These are phyloP conservation scores for Neoboletus magnificus DNA, from an alignment of 768 basidiomycete species.

Conservation along the genomic window DNA sequence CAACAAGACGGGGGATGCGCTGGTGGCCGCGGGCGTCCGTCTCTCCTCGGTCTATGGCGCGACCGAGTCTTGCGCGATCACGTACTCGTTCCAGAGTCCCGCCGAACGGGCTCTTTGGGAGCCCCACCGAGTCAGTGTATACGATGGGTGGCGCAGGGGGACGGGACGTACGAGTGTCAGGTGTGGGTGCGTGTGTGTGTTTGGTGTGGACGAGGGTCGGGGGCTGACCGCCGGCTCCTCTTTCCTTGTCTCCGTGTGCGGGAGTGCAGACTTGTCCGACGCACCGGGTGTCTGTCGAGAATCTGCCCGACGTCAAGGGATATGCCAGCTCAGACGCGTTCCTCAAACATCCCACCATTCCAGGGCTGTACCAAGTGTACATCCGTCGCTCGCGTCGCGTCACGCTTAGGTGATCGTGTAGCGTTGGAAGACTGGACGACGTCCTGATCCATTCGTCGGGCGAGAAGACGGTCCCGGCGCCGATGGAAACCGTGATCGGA, in stretches of 20 bases:
- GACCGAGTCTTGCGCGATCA: constrained; percentile 35
- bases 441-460: constrained; percentile 31
- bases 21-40: constrained; percentile 35
- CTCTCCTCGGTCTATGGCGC: constrained; percentile 35
- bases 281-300: constrained; percentile 31
- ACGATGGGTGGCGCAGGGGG: constrained; percentile 36
- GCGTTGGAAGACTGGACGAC: constrained; percentile 39
- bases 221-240: not conserved
- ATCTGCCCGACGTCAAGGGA: constrained; percentile 37
- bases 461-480: constrained; percentile 33
- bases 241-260: not conserved
- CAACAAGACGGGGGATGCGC: constrained; percentile 32
- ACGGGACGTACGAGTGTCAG: constrained; percentile 39
- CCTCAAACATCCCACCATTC: constrained; percentile 40
- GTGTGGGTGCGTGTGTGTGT: constrained; percentile 29
- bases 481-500: constrained; percentile 32
- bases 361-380: constrained; percentile 43
- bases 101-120: constrained; percentile 33
- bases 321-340: constrained; percentile 46
- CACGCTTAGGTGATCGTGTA: constrained; percentile 17
- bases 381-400: not conserved
- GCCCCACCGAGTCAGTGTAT: constrained; percentile 21
- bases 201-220: not conserved
- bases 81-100: constrained; percentile 2
- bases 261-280: constrained; percentile 24